phyloP scores from a whole-genome alignment of 129 eudicot genomes.

The Arctium minus region DNA sequence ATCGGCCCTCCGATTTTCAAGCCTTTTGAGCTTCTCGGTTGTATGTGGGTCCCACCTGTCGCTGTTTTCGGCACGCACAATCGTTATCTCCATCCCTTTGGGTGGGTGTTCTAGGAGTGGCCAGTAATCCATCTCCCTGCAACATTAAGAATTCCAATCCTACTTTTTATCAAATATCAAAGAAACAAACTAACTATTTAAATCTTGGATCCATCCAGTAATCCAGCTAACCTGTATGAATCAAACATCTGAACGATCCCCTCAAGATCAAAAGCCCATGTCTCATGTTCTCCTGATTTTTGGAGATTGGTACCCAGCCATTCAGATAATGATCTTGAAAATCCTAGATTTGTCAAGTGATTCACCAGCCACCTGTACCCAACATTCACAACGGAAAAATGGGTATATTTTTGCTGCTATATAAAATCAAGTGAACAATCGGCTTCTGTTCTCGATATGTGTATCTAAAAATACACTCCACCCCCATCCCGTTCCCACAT shows the following conservation, averaged over 20 bases:
- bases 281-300: slow-evolving; percentile 63
- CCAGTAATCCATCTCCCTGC: slow-evolving; percentile 85
- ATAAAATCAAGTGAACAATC: not conserved
- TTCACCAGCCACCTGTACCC: slow-evolving; percentile 84
- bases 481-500: too few species aligned
- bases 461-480: too few species aligned
- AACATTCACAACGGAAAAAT: not conserved
- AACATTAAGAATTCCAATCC: not conserved
- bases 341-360: slow-evolving; percentile 76
- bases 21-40: slow-evolving; percentile 54
- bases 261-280: slow-evolving; percentile 87
- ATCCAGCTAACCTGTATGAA: slow-evolving; percentile 60
- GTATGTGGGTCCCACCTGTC: slow-evolving; percentile 78
- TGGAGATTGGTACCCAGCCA: slow-evolving; percentile 92
- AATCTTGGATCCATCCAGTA: not conserved
- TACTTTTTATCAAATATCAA: not conserved
- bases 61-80: slow-evolving; percentile 90
- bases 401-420: not conserved
- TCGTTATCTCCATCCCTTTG: slow-evolving; percentile 66
- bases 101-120: slow-evolving; percentile 82
- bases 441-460: not conserved
- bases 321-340: slow-evolving; percentile 73
- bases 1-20: slow-evolving; percentile 29
- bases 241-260: slow-evolving; percentile 85
- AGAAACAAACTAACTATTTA: not conserved